These are phyloP conservation scores for Stephania yunnanensis DNA, from an alignment of 164 flowering plant genomes.

Conservation along the genomic window DNA sequence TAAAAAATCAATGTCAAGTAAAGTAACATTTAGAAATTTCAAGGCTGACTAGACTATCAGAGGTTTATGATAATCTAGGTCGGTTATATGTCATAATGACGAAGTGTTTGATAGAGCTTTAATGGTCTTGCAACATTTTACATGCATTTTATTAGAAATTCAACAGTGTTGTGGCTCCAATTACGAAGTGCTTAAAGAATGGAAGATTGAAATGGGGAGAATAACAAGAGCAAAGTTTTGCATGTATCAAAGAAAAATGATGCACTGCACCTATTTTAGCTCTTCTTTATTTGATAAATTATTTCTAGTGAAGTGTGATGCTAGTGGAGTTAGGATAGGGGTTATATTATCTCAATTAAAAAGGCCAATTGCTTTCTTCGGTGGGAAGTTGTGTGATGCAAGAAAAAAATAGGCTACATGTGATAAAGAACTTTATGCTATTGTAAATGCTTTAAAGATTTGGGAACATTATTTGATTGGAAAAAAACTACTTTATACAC, in stretches of 20 bases:
- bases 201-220: background rate
- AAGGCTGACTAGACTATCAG: too few relatives aligned
- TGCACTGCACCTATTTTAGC: background rate
- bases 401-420: background rate
- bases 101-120: too few relatives aligned
- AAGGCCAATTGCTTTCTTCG: background rate
- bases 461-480: background rate
- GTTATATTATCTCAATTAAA: background rate
- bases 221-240: background rate
- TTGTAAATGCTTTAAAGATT: too few relatives aligned
- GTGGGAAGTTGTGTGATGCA: background rate
- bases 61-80: too few relatives aligned
- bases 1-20: too few relatives aligned
- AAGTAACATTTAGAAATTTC: too few relatives aligned
- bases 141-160: too few relatives aligned
- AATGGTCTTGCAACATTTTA: too few relatives aligned
- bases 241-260: background rate
- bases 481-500: background rate
- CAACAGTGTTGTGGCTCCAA: background rate
- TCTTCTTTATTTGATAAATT: background rate
- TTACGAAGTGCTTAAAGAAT: conserved; percentile 3
- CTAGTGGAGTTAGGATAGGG: background rate
- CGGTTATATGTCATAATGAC: too few relatives aligned
- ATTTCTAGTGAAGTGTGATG: conserved; percentile 3
- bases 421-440: background rate